These are phyloP conservation scores for Citeromyces hawaiiensis DNA, from an alignment of 1,139 yeast species.

Conservation along the genomic window DNA sequence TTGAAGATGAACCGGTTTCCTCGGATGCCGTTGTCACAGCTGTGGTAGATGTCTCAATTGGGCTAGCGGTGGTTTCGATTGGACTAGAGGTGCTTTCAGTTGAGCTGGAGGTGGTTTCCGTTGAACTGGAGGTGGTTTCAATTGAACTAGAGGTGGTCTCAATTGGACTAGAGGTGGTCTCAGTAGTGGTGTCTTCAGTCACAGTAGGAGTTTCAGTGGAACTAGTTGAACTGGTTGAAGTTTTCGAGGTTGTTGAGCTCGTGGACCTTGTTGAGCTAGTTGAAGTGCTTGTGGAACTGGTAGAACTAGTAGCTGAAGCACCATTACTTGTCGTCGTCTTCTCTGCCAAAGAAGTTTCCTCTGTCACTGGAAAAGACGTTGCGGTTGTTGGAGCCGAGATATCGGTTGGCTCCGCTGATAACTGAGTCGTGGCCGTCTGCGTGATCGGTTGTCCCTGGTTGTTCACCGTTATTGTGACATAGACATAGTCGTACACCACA, in stretches of 20 bases:
- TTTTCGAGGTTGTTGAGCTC: neutral
- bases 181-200: conserved; percentile 10
- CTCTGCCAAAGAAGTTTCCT: conserved; percentile 11
- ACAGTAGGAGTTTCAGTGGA: conserved; percentile 8
- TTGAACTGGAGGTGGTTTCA: conserved; percentile 9
- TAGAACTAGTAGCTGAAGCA: neutral
- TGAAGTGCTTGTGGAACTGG: conserved; percentile 6
- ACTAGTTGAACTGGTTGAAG: neutral
- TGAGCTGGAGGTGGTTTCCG: conserved; percentile 9
- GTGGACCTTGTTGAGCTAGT: conserved; percentile 6
- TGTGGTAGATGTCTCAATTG: conserved; percentile 7
- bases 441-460: conserved; percentile 37
- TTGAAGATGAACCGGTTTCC: conserved; percentile 5
- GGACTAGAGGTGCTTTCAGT: conserved; percentile 10
- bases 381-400: conserved; percentile 6
- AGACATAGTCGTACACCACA: conserved; percentile 70
- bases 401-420: neutral
- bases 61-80: conserved; percentile 8
- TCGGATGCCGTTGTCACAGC: conserved; percentile 8
- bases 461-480: conserved; percentile 66
- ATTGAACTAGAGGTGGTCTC: conserved; percentile 9
- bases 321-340: conserved; percentile 4
- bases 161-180: conserved; percentile 9
- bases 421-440: conserved; percentile 12
- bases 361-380: conserved; percentile 6